Base-by-base conservation (phyloP, 768 basidiomycete species). In the Suillus luteus region DNA sequence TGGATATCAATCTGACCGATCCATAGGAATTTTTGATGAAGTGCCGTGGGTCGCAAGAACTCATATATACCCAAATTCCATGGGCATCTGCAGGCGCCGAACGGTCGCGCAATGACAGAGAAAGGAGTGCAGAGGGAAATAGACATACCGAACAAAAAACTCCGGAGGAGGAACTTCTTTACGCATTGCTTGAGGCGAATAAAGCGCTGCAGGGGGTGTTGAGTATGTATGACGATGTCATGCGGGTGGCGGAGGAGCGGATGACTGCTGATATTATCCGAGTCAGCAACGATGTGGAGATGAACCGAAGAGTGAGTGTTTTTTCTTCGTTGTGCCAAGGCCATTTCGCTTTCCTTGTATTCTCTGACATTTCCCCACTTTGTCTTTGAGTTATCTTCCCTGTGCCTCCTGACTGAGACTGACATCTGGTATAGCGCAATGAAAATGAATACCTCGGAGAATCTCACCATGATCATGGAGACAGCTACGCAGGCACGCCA, bases 71-170 rank as follows among this genome's bases (percentile, higher is more conserved):
- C 12, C 95, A 96, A 75, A 95, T 97, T 69, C 87, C 91, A 8
- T 96, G 95, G 95, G 95, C 95, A 4, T 84, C 87, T 24, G 88
- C 93, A 1, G 85, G 88, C 15, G 94, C 93, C 1, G 89, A 91
- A 68, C 85, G 85, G 55, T 90, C 90, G 9, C 82, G 91, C 40
- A 69, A 71, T 14, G 74, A 66, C 66, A 71, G 12, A 73, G 57
- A 41, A 58, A 71, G 58, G 72, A 76, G 43, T 69, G 70, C n/a
- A 68, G 65, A n/a, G 11, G 40, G 41, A 65, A 55, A 63, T 22
- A 60, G 61, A 35, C 66, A 55, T 55, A 55, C 68, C 59, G 72
- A 77, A 63, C 83, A 86, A 62, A 71, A 80, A 62, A 94, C 94
- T 0, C 71, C 77, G 9, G 93, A 95, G 73, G 93, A 95, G 72